Base-by-base conservation (phyloP, 2,329 filamentous ascomycete species). In the Colletotrichum acutatum region DNA sequence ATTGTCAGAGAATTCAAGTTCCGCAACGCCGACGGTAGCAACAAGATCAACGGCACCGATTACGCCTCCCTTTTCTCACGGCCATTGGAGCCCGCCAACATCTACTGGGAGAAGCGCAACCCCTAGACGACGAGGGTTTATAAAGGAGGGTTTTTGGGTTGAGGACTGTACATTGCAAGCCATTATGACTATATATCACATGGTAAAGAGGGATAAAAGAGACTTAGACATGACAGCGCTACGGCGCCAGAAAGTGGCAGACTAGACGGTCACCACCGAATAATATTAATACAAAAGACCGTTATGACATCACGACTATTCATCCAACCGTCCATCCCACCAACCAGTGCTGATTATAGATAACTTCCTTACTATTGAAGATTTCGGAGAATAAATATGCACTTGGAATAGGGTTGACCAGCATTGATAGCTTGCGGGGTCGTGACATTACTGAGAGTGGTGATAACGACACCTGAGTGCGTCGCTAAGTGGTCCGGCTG, bases 1-100 rank as follows among this genome's bases (percentile, higher is more conserved):
- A 85, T 95, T 76, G 93, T 97, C 53, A 89, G 95, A 62, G 82
- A 91, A 66, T 94, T 98, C 86, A 96, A 94, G 85, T 90, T 98
- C 81, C 87, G 88, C 79, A 97, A 95, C 78, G 82, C 91, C 2
- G 91, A 93, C 77, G 93, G 93, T n/a, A 90, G 89, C 80, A 85
- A 90, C 79, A 89, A 88, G 42, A 88, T 97, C 49, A 88, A 93
- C 58, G 92, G 85, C 66, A 93, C 91, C 28, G 90, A 93, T 79
- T 93, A 92, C 78, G 85, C 87, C 26, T 93, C 90, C 76, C 86
- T 95, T 54, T 95, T 95, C 83, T 94, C 93, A 62, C 89, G 93
- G 76, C 93, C 93, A 12, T 82, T 93, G 64, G 90, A 92, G 81
- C 92, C 92, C 54, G 92, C 92, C 58, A 86, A 90, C 63, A 90